Conservation (phyloP, 495 filamentous ascomycete genomes). For the Aspergillus hancockii region DNA sequence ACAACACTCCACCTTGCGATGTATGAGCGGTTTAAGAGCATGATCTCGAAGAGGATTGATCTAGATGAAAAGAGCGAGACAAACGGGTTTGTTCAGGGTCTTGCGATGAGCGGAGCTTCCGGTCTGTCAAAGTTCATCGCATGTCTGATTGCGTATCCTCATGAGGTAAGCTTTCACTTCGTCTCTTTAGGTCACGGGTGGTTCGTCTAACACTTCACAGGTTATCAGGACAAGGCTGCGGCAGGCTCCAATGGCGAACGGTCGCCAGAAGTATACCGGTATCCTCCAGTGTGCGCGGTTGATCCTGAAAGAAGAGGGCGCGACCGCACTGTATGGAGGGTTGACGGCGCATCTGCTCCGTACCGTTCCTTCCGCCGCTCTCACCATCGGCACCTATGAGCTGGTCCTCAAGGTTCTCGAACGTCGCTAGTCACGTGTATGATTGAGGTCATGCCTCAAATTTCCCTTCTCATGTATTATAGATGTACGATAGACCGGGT, state of each 20-base stretch:
- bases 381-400: conserved; percentile 93
- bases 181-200: background rate
- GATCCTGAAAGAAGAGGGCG: conserved; percentile 82
- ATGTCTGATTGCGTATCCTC: conserved; percentile 79
- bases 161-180: conserved; percentile 62
- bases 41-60: conserved; percentile 58
- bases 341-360: conserved; percentile 83
- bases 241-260: conserved; percentile 74
- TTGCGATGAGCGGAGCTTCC: conserved; percentile 65
- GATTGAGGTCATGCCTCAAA: background rate
- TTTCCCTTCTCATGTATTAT: conserved; percentile 15
- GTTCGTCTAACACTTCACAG: conserved; percentile 34
- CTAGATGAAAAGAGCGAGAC: conserved; percentile 27
- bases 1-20: conserved; percentile 84
- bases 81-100: conserved; percentile 32
- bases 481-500: conserved; percentile 14
- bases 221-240: conserved; percentile 79
- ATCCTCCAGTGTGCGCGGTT: conserved; percentile 78
- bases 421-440: background rate
- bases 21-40: conserved; percentile 80
- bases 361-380: conserved; percentile 83
- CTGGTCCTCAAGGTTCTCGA: conserved; percentile 63
- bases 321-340: conserved; percentile 80
- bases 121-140: conserved; percentile 81
- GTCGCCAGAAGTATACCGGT: conserved; percentile 77